Base-by-base conservation (phyloP, 345 rosid species). In the Clausena lansium region DNA sequence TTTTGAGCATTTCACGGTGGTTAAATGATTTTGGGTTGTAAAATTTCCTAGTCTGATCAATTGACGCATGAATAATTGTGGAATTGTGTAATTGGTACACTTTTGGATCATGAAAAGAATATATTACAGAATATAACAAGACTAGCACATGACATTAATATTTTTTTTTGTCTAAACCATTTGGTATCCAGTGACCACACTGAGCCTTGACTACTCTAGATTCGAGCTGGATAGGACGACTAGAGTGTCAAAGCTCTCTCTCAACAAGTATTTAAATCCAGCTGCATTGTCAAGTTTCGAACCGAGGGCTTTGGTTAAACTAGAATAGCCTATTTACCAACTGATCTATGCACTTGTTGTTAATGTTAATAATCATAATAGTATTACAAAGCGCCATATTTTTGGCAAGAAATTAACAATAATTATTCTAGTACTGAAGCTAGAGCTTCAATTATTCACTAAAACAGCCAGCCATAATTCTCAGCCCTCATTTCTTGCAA, bases 401-500 rank as follows among this genome's bases (percentile, higher is more conserved):
- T 50, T 28, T 25, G 8, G 59, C 15, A 45, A 45, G 59, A 55
- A 73, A 24, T 13, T 20, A 17, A 35, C 33, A 38, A 28, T 15
- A 36, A n/a, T 58, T 59, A 73, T 74, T 60, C 68, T 22, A 74
- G 20, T 65, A 45, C 6, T 25, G 67, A 74, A 62, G 70, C 32
- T 28, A 45, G 36, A 24, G 76, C 77, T 62, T 62, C 77, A 27
- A 62, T 74, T 47, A 61, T 62, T 45, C 41, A 45, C 30, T 61
- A 4, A 58, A 17, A 47, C 20, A 27, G 27, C 0, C 39, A 25
- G 52, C 55, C 50, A 28, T 7, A 3, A 2, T 4, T 15, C 25
- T 15, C 45, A 64, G 70, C 60, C 14, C 24, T 78, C 41, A 78
- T 71, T 75, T 82, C 81, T 71, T 70, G 81, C 81, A 82, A 39